Base-by-base conservation (phyloP, 2,329 filamentous ascomycete genomes). In the Magnaporthiopsis rhizophila region DNA sequence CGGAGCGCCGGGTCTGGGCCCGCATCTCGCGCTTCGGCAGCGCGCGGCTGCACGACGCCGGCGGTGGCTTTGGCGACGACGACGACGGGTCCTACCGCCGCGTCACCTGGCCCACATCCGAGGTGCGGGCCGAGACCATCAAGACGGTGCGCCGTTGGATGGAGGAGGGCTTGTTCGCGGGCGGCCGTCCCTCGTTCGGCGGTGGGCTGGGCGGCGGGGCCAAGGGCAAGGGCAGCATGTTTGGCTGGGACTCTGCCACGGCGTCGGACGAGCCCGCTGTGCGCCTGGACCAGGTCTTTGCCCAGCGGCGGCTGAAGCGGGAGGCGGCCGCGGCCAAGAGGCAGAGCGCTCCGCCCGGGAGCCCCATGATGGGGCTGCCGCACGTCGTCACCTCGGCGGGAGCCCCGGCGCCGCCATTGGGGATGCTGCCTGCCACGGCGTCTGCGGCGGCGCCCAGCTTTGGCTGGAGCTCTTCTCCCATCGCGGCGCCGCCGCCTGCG, bases 1-100 rank as follows among this genome's bases (percentile, higher is more conserved):
- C 82, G 2, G 81, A 89, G 72, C 84, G 87, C 61, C 87, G 85
- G 69, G 79, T 80, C 9, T 89, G 87, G 87, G 88, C 89, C 68
- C 83, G 85, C 26, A 74, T 89, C 24, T 87, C 86, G 9, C 81
- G 86, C 6, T 80, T 79, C 64, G 86, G 85, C 3, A 85, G 86
- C 0, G 79, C 81, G 68, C 78, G 84, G 7, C 83, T 82, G 65
- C 80, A 88, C 68, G 78, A 86, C 64, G 73, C 75, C 3, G 85
- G 82, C 58, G 67, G 65, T 15, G 36, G 36, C 36, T 38, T 38
- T 3, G 36, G 5, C 36, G 13, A 3, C 36, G 81, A 3, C 36
- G 81, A 86, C 59, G 83, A 86, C 62, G 84, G 86, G 11, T 82
- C 81, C 67, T 89, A 89, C 70, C 76, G 82, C 24, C 80, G 82